Base-by-base conservation (phyloP, 176 grass and related monocot genomes). In the Stipa capillata region DNA sequence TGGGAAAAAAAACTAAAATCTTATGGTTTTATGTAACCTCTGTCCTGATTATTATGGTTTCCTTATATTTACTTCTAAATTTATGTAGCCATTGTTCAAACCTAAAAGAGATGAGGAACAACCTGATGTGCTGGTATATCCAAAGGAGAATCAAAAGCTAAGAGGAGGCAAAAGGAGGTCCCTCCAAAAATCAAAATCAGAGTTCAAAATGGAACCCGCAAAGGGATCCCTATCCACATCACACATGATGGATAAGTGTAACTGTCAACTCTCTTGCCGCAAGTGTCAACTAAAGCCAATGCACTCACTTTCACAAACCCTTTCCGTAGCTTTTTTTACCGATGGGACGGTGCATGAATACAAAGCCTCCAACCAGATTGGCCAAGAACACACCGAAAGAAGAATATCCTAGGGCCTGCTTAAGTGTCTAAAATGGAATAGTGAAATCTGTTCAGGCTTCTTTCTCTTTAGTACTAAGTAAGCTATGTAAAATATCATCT, bases 191-290 rank as follows among this genome's bases (percentile, higher is more conserved):
- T 73, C 39, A 16, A 14, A 35, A 65, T 6, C 47, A 2, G 65
- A 34, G 34, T 77, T 77, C 11, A 34, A 45, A 72, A 49, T 78
- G 73, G 65, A 78, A 36, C 55, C 53, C 72, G 61, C 51, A 61
- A 61, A 62, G 31, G 29, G 31, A 23, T 24, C 61, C 42, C 27
- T 43, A 72, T 78, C 85, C 79, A 36, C 73, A 37, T 24, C 20
- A 45, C 54, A 73, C 36, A 33, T 16, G 34, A 11, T 25, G 69
- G 59, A 65, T 15, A 23, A 58, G 60, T 7, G 43, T 77, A 33
- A 77, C 85, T 82, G 72, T 71, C 72, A 77, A 27, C 83, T 51
- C 65, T 35, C 47, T 31, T 5, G 45, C 16, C 60, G 42, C 40
- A 41, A 79, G 35, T 56, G 36, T 31, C 60, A 77, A 59, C 27